Percentiles rank a stretch among this genome's conserved stretches.
Evolutionary conservation across 495 filamentous ascomycete genomes (phyloP).

Genomic region (Aspergillus biplanus): DNA sequence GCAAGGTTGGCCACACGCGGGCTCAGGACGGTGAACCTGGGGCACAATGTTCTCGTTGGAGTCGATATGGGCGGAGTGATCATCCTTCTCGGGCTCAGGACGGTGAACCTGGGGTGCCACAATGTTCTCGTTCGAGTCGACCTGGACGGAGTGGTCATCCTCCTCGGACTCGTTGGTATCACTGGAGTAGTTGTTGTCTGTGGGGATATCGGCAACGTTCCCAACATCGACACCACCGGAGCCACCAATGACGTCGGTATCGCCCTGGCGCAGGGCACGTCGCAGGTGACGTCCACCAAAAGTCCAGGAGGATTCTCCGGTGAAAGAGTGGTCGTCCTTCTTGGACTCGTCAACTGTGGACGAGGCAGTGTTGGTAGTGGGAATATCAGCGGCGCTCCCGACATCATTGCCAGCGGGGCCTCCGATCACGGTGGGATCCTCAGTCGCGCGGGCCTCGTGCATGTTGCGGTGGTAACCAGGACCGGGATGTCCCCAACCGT

Average conservation of each 20-base stretch:
- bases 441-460: not conserved
- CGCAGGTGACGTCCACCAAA: not conserved
- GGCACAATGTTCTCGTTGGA: not conserved
- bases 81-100: slow-evolving; percentile 22
- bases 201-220: slow-evolving; percentile 30
- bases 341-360: not conserved
- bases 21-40: not conserved
- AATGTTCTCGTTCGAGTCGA: not conserved
- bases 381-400: slow-evolving; percentile 11
- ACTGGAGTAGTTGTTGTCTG: slow-evolving; percentile 26
- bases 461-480: not conserved
- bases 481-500: not conserved
- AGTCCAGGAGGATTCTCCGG: not conserved
- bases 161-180: slow-evolving; percentile 25
- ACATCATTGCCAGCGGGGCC: slow-evolving; percentile 17
- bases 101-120: not conserved
- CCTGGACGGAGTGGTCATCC: slow-evolving; percentile 39
- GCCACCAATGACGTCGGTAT: slow-evolving; percentile 29
- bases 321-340: slow-evolving; percentile 20
- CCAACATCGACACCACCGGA: slow-evolving; percentile 37
- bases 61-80: slow-evolving; percentile 35
- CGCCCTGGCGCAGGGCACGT: slow-evolving; percentile 14
- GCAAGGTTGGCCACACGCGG: not conserved
- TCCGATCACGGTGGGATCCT: slow-evolving; percentile 8
- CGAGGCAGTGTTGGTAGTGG: not conserved